These are phyloP conservation scores for Leptomonas seymouri DNA, from an alignment of 208 protist genomes.

Conservation along the genomic window DNA sequence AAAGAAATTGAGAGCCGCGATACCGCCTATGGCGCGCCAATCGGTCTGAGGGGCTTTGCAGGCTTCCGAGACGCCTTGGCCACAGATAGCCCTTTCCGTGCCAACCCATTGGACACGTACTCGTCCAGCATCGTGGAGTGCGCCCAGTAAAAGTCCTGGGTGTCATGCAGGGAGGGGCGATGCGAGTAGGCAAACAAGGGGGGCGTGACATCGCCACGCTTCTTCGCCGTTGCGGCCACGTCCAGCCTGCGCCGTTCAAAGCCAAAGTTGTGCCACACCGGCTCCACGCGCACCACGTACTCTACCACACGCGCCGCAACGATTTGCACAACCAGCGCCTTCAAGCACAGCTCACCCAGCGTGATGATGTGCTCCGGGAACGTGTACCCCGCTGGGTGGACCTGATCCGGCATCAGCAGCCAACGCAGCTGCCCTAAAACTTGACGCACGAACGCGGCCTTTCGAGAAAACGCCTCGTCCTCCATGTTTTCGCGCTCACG, in stretches of 20 bases:
- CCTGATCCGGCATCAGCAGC: conserved; percentile 70
- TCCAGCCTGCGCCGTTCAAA: conserved; percentile 75
- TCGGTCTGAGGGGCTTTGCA: too few species aligned
- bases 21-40: too few species aligned
- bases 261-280: conserved; percentile 81
- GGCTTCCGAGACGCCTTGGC: conserved; percentile 11
- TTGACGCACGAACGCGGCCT: conserved; percentile 86
- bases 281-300: conserved; percentile 92
- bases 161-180: conserved; percentile 56
- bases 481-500: conserved; percentile 68
- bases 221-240: conserved; percentile 37
- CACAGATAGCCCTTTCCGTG: conserved; percentile 22
- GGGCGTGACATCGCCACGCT: conserved; percentile 57
- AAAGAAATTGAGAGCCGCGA: too few species aligned
- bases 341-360: conserved; percentile 81
- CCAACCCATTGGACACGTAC: conserved; percentile 23
- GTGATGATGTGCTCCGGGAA: conserved; percentile 80
- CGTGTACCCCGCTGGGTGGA: conserved; percentile 80
- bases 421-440: conserved; percentile 89
- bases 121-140: conserved; percentile 29
- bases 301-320: conserved; percentile 81
- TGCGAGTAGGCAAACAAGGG: conserved; percentile 64
- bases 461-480: conserved; percentile 88
- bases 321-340: conserved; percentile 84
- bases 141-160: conserved; percentile 69